Evolutionary conservation across 345 rosid genomes (phyloP), one percentile per base, ranked within the genome.

Genomic region (Citrus australasica): DNA sequence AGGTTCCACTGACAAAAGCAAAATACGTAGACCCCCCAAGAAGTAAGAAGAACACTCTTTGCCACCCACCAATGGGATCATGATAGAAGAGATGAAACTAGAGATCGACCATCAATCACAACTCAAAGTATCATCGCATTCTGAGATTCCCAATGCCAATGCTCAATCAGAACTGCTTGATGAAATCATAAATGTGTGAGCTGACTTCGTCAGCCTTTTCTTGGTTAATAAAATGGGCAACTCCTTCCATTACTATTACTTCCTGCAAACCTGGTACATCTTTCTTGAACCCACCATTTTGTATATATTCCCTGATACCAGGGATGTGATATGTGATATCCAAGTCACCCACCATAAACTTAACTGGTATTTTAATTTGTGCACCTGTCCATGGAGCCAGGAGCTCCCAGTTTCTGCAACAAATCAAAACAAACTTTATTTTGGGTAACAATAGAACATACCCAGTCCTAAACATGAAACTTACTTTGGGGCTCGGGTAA

Each of bases 361-460:
- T 95, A 42, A 89, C 92, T 0, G 98, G 98, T 21, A 93, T 97
- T 69, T 85, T 88, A 84, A 95, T 88, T 40, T 79, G 84, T 69
- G 71, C 69, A 37, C 89, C 93, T 0, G 88, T 84, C 94, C 93
- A 92, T 32, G 98, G 81, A 0, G 92, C 93, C 4, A 86, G 83
- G 5, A 91, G 82, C 88, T 95, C 99, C 99, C 99, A 93, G 76
- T 69, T 91, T 81, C 99, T 95, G 87, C 83, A 85, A 69, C 32
- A 48, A 22, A 71, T 46, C 17, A 11, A 63, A 71, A 13, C 40
- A 42, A 80, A 71, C 7, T 53, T 46, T 13, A 46, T 16, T 46
- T 46, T 3, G 51, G 51, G 51, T 13, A 46, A 46, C 16, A 46
- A 46, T 46, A 3, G 51, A 46, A 46, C 51, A 46, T 11, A 11